phyloP scores from a whole-genome alignment of 805 yeast genomes.

The Metahyphopichia silvanorum region DNA sequence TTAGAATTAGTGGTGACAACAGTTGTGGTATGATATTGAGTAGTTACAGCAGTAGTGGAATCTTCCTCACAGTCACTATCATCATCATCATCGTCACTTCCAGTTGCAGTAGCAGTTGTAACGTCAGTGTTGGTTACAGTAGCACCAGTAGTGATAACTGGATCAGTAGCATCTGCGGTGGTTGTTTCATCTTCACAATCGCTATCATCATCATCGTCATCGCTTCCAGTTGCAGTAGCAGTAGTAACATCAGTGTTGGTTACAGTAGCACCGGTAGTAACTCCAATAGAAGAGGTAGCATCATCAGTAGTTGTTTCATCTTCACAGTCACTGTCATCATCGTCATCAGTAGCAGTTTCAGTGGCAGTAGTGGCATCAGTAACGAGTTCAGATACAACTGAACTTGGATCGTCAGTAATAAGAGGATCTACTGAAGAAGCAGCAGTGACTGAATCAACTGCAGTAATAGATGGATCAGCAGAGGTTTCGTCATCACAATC shows the following conservation, averaged over 20 bases:
- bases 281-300: neutral
- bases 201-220: conserved; percentile 9
- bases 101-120: conserved; percentile 5
- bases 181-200: conserved; percentile 7
- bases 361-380: neutral
- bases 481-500: neutral
- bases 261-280: conserved; percentile 3
- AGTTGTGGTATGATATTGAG: neutral
- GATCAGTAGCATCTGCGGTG: conserved; percentile 2
- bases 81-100: conserved; percentile 7
- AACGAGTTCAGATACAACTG: neutral
- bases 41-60: conserved; percentile 1
- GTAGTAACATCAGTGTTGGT: conserved; percentile 1
- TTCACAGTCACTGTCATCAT: conserved; percentile 14
- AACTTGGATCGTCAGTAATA: neutral
- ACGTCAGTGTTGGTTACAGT: conserved; percentile 2
- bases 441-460: conserved; percentile 2
- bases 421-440: conserved; percentile 1
- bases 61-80: conserved; percentile 5
- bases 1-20: conserved; percentile 1
- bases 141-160: neutral
- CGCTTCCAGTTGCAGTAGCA: conserved; percentile 3
- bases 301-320: conserved; percentile 4
- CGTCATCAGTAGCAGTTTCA: conserved; percentile 6
- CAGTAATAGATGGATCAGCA: conserved; percentile 3